These are phyloP conservation scores for Kodamaea sagamina DNA, from an alignment of 805 yeast genomes.

Conservation along the genomic window DNA sequence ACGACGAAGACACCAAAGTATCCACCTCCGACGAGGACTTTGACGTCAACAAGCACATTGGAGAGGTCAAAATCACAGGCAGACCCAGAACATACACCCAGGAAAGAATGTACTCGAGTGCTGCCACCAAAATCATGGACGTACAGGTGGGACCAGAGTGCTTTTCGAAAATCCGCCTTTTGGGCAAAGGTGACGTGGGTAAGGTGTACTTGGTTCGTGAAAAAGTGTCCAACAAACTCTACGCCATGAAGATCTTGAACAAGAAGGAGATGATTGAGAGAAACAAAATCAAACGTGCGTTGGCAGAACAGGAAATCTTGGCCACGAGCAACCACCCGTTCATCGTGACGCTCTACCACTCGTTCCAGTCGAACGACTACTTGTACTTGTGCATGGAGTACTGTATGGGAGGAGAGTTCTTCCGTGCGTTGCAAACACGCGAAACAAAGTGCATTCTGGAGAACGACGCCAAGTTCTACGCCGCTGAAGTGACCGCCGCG, in stretches of 20 bases:
- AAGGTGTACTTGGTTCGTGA: conserved; percentile 91
- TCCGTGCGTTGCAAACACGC: conserved; percentile 91
- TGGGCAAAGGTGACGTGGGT: conserved; percentile 98
- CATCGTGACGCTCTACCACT: conserved; percentile 92
- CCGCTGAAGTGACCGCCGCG: conserved; percentile 97
- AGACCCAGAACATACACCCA: conserved; percentile 44
- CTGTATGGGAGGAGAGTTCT: conserved; percentile 99
- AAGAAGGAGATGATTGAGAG: conserved; percentile 94
- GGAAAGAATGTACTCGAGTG: conserved; percentile 67
- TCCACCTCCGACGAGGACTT: conserved; percentile 34
- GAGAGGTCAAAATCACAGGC: conserved; percentile 39
- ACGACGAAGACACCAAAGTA: conserved; percentile 17
- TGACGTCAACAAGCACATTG: conserved; percentile 44
- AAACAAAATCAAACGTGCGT: conserved; percentile 89
- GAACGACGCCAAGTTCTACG: conserved; percentile 88
- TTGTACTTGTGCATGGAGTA: conserved; percentile 96
- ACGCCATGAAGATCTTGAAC: conserved; percentile 89
- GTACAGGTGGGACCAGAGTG: conserved; percentile 84
- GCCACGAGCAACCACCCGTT: conserved; percentile 97
- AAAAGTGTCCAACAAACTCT: conserved; percentile 68
- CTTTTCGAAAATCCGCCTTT: conserved; percentile 83
- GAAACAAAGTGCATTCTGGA: conserved; percentile 83
- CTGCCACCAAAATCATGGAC: conserved; percentile 70
- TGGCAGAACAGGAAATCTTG: conserved; percentile 95
- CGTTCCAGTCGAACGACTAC: conserved; percentile 92